A percentile compares a stretch with the other conserved stretches of the same genome.
phyloP scores from a whole-genome alignment of 1,284 basidiomycete genomes.

The Leccinum fallax region DNA sequence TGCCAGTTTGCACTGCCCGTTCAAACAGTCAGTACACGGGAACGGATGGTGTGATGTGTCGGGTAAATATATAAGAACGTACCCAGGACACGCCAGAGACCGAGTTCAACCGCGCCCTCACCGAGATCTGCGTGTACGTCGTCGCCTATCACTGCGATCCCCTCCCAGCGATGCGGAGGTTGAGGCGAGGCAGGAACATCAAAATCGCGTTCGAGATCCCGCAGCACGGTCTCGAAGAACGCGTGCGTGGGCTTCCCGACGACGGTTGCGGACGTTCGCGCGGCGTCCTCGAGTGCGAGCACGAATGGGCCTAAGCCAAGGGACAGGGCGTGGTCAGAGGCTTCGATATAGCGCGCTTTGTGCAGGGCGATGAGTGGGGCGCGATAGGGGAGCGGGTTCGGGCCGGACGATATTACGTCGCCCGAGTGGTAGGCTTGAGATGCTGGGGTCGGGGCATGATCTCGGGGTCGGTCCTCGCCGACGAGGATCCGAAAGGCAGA shows the following conservation, averaged over 20 bases:
- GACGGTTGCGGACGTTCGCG: constrained; percentile 50
- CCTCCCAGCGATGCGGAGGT: constrained; percentile 19
- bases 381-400: background rate
- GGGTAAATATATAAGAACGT: background rate
- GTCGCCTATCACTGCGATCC: constrained; percentile 66
- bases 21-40: background rate
- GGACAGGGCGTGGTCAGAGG: constrained; percentile 40
- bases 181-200: background rate
- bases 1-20: constrained; percentile 58
- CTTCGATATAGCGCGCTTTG: constrained; percentile 37
- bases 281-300: constrained; percentile 59
- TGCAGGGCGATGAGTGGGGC: constrained; percentile 58
- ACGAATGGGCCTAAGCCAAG: constrained; percentile 76
- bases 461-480: constrained; percentile 21
- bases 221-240: constrained; percentile 64
- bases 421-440: background rate
- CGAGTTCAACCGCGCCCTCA: constrained; percentile 59
- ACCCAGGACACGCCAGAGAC: constrained; percentile 66
- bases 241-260: constrained; percentile 65
- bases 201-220: constrained; percentile 41
- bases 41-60: no score
- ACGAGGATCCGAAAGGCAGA: constrained; percentile 66
- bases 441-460: background rate
- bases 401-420: no score
- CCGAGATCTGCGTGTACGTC: constrained; percentile 69